These are phyloP conservation scores for Theobroma cacao DNA, from an alignment of 345 rosid genomes.

Conservation along the genomic window DNA sequence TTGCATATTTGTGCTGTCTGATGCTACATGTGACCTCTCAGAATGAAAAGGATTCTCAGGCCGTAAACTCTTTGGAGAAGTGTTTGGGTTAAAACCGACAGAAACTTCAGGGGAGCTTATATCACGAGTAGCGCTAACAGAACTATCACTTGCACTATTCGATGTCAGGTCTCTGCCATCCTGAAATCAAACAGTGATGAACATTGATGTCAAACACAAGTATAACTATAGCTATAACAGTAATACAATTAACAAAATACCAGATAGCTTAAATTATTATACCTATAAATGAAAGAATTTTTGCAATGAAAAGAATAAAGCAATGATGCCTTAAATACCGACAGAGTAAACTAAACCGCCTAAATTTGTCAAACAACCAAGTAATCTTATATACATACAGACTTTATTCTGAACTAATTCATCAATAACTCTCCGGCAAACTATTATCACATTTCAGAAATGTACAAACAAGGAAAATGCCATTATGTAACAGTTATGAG, in stretches of 20 bases:
- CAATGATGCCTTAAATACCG: neutral
- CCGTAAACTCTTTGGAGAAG: slow-evolving; percentile 54
- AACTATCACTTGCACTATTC: slow-evolving; percentile 82
- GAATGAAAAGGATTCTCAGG: slow-evolving; percentile 60
- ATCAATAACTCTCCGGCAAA: neutral
- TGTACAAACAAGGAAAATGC: neutral
- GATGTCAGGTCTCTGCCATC: slow-evolving; percentile 85
- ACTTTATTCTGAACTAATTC: neutral
- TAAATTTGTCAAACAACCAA: neutral
- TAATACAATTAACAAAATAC: slow-evolving; percentile 1
- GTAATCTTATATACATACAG: neutral
- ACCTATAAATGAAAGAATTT: neutral
- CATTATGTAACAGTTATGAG: neutral
- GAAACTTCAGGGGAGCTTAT: slow-evolving; percentile 63
- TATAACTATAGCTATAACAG: neutral
- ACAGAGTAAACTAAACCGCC: neutral
- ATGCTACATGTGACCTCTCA: slow-evolving; percentile 88
- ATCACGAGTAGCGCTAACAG: slow-evolving; percentile 64
- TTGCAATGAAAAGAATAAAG: neutral
- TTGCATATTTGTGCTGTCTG: slow-evolving; percentile 77
- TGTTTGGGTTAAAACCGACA: slow-evolving; percentile 40
- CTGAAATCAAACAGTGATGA: slow-evolving; percentile 45
- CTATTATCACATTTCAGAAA: neutral
- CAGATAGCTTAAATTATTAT: neutral
- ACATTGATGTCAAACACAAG: slow-evolving; percentile 3